Base-by-base conservation (phyloP, 176 grass and related monocot species). In the Eragrostis nindensis region DNA sequence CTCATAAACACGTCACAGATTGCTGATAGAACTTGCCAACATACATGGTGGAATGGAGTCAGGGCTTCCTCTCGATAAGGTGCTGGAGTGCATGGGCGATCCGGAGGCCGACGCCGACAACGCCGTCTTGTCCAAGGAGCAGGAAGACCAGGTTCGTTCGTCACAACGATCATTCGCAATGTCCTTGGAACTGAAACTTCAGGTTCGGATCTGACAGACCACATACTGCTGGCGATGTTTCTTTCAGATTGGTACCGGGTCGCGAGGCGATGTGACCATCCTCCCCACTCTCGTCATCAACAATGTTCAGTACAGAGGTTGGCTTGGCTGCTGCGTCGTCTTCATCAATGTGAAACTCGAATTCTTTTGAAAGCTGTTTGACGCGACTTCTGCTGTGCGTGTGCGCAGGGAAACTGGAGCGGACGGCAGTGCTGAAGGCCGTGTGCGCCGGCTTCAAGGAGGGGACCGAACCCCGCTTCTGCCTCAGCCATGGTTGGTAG, bases 221-320 rank as follows among this genome's bases (percentile, higher is more conserved):
- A 8, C 78, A 53, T 98, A 98, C 75, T 98, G 96, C 39, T 7
- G 24, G 25, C 53, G 12, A 44, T 68, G 11, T 54, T 74, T 1
- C 7, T 19, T 43, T 9, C 81, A 98, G 96, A 86, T 99, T 13
- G 92, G 96, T 3, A 89, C 84, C 54, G 92, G 89, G 25, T 88
- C 88, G 12, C 48, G 96, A 25, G 88, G 96, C 3, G 96, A 99
- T n/a, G 96, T 99, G 43, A 95, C 92, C 62, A 93, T 99, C 72
- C 74, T 99, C 46, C 96, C 96, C 1, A 99, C 96, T 5, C 60
- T 99, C 14, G 90, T 99, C 50, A 93, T 99, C 83, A 99, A 99
- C 88, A 89, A 99, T 4, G 86, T 99, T 19, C 96, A 99, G 75
- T 99, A 99, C 79, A 92, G 96, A 95, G 96, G 96, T 98, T 82